These are phyloP conservation scores for Colletotrichum melonis DNA, from an alignment of 2,329 filamentous ascomycete species.

Conservation along the genomic window DNA sequence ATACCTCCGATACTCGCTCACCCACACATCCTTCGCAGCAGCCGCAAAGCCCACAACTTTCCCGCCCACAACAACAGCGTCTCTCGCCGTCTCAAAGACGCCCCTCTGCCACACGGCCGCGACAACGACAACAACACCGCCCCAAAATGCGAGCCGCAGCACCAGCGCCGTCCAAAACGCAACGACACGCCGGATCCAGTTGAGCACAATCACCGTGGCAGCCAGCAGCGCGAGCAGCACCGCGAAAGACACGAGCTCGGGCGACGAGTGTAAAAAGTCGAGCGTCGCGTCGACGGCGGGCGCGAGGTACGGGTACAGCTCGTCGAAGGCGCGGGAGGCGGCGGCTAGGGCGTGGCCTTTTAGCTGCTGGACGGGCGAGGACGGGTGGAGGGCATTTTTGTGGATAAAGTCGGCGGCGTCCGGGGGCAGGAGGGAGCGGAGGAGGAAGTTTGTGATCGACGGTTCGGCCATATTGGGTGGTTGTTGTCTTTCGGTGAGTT, in stretches of 20 bases:
- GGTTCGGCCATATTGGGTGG: slow-evolving; percentile 44
- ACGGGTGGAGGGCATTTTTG: slow-evolving; percentile 59
- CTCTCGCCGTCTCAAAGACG: slow-evolving; percentile 70
- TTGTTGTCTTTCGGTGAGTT: neutral
- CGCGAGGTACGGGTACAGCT: slow-evolving; percentile 54
- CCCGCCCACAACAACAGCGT: slow-evolving; percentile 59
- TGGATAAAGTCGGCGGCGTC: slow-evolving; percentile 56
- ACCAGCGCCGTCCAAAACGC: slow-evolving; percentile 81
- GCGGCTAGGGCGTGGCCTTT: slow-evolving; percentile 47
- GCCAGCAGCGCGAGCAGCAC: slow-evolving; percentile 67
- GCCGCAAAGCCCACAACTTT: slow-evolving; percentile 59
- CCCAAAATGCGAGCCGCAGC: slow-evolving; percentile 74
- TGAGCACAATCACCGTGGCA: slow-evolving; percentile 73
- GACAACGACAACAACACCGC: slow-evolving; percentile 62
- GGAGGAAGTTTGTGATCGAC: slow-evolving; percentile 44
- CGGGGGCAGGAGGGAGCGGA: slow-evolving; percentile 57
- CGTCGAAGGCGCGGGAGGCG: slow-evolving; percentile 42
- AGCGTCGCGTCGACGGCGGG: slow-evolving; percentile 55
- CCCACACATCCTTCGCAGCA: slow-evolving; percentile 65
- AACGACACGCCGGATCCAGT: slow-evolving; percentile 77
- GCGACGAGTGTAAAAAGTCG: slow-evolving; percentile 48
- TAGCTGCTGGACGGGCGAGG: slow-evolving; percentile 56
- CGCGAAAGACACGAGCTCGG: slow-evolving; percentile 56
- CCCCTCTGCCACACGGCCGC: slow-evolving; percentile 74
- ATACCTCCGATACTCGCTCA: slow-evolving; percentile 67